Percentiles rank a stretch among this genome's conserved stretches.
These are phyloP conservation scores for Ophiostoma pallidulum DNA, from an alignment of 2,329 filamentous ascomycete genomes.

Conservation along the genomic window DNA sequence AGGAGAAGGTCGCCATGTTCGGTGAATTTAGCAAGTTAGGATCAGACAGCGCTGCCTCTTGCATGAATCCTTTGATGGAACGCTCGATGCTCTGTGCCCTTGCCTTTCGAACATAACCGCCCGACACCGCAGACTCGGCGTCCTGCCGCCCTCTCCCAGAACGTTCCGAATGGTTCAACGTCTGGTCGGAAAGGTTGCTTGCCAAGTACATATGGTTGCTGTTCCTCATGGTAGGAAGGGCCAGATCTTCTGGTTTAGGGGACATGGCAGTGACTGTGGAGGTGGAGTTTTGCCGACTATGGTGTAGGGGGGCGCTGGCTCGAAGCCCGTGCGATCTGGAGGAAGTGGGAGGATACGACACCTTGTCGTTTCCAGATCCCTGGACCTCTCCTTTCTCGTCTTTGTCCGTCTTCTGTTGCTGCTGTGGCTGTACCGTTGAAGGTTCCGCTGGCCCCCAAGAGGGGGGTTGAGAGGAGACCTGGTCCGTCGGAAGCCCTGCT, in stretches of 20 bases:
- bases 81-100: conserved; percentile 23
- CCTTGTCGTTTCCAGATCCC: conserved; percentile 3
- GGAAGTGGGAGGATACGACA: conserved; percentile 22
- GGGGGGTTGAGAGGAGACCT: too few relatives aligned
- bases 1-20: conserved; percentile 1
- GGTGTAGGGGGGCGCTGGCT: conserved; percentile 11
- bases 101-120: conserved; percentile 20
- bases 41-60: conserved; percentile 15
- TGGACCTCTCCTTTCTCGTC: not conserved
- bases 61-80: conserved; percentile 20
- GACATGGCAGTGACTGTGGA: conserved; percentile 1
- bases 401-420: not conserved
- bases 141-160: conserved; percentile 14
- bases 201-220: not conserved
- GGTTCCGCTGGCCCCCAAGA: not conserved
- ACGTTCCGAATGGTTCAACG: not conserved
- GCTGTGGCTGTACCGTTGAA: not conserved
- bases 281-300: conserved; percentile 16
- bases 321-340: conserved; percentile 24
- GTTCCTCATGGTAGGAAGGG: conserved; percentile 14
- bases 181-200: conserved; percentile 16
- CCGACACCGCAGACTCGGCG: not conserved
- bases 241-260: conserved; percentile 12
- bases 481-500: not conserved
- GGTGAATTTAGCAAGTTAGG: not conserved